Evolutionary conservation across 2,329 filamentous ascomycete species (phyloP), one percentile per base, ranked within the genome.

Genomic region (Neonectria coccinea): DNA sequence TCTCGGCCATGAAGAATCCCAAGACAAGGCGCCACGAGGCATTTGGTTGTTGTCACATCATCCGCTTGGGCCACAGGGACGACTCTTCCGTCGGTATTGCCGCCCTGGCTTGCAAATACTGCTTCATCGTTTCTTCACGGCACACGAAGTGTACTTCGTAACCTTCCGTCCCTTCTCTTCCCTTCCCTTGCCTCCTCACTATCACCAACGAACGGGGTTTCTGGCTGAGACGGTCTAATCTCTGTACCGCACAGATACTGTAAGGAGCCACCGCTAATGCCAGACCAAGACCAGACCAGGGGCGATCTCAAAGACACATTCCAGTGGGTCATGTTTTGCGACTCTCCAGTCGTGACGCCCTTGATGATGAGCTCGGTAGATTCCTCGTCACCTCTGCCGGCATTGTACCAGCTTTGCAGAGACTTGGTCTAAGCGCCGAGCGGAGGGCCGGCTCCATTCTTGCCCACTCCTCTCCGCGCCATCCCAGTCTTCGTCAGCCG

Each of bases 21-120:
- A 57, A 65, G 55, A 31, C 57, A 22, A 66, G 27, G 47, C 63
- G 55, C 64, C 64, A 66, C 64, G 61, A 64, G 64, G 50, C 56
- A 48, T 60, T 57, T 61, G 57, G 39, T 20, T 20, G 18, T 42
- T 54, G 61, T 61, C 64, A 41, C 64, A 61, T 64, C 61, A 55
- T 59, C 53, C 39, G 47, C 31, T 36, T 42, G 20, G 56, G 47
- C 33, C 33, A 59, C 27, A 11, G 52, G 22, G 22, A 25, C 8
- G 7, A 18, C 7, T 6, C 39, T 18, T 6, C 25, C 61, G 56
- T 20, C 54, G 52, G 4, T 31, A 61, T 62, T 65, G 61, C 62
- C 62, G 57, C 39, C 54, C 47, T 56, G 48, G 56, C 41, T 61
- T 61, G 56, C 61, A 64, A 67, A 60, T 67, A 52, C 64, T 60